Base-by-base conservation (phyloP, 805 yeast species). In the Teunomyces gatunensis region DNA sequence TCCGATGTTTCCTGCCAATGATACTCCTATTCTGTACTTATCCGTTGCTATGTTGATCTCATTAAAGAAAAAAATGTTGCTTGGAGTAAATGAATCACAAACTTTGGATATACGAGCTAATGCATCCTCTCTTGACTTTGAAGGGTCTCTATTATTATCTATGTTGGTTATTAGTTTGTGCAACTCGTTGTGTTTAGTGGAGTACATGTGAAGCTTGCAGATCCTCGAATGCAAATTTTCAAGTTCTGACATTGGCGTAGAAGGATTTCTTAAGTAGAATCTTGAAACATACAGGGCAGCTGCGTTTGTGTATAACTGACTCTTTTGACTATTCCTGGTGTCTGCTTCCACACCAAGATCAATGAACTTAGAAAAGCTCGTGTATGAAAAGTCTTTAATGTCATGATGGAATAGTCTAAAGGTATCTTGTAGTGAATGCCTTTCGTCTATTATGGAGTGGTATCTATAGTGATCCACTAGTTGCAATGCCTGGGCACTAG, bases 51-150 rank as follows among this genome's bases (percentile, higher is more conserved):
- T 29, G 12, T 57, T 53, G 17, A 62, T 30, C 35, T 62, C 65
- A 25, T 53, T 53, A 44, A 62, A 59, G 40, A 55, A 56, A 46
- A 57, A 64, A 3, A 60, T 53, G 45, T 61, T 46, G 15, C 51
- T 47, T 10, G 40, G 42, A 7, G 53, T 41, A 36, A 52, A 57
- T 4, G 41, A 17, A 25, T 44, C 40, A 12, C 53, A 28, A 7
- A 21, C 13, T 6, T 42, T 33, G 20, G 45, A 27, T 29, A 40
- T 48, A 21, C 30, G 39, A 4, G 12, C 28, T 17, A 48, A 23
- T 21, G 37, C 46, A 5, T 30, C 36, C 4, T 39, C 37, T 7
- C 20, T 32, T 7, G 46, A 17, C 4, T 35, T n/a, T 6, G 43
- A 32, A 3, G 7, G 13, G 12, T 42, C 43, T 32, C 42, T 41